A percentile compares a stretch with the other conserved stretches of the same genome.
Evolutionary conservation across 495 filamentous ascomycete species (phyloP).

Genomic region (Ramalina intermedia): DNA sequence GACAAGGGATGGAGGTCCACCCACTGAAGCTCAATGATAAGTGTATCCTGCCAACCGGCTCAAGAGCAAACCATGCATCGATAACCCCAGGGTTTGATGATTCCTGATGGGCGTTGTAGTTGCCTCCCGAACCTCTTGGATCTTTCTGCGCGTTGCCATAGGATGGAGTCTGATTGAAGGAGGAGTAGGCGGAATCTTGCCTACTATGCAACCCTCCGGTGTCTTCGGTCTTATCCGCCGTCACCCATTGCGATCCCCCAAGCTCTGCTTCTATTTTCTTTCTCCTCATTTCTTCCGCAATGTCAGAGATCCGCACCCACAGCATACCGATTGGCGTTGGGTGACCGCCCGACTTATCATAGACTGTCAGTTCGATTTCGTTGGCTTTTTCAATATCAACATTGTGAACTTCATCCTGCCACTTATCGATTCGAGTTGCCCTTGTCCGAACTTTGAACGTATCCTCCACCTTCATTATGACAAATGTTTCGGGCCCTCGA

Average conservation of each 20-base stretch:
- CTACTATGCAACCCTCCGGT: constrained; percentile 27
- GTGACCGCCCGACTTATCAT: constrained; percentile 81
- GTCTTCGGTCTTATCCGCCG: constrained; percentile 80
- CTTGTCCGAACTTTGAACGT: constrained; percentile 78
- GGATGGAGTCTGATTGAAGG: constrained; percentile 15
- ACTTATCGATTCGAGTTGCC: constrained; percentile 70
- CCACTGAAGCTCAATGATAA: constrained; percentile 79
- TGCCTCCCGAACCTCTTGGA: constrained; percentile 10
- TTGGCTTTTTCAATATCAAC: constrained; percentile 96
- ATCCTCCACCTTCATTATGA: constrained; percentile 94
- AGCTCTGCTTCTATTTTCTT: constrained; percentile 96
- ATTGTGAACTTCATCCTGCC: constrained; percentile 79
- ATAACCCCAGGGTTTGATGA: constrained; percentile 52
- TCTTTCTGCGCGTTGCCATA: constrained; percentile 15
- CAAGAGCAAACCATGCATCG: constrained; percentile 92
- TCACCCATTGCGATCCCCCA: constrained; percentile 85
- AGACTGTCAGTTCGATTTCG: constrained; percentile 93
- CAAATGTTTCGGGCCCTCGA: constrained; percentile 82
- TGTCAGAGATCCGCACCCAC: constrained; percentile 94
- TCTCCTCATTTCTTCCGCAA: constrained; percentile 90
- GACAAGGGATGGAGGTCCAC: neutral
- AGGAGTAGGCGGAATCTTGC: constrained; percentile 19
- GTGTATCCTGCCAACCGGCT: constrained; percentile 81
- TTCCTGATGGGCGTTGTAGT: constrained; percentile 19
- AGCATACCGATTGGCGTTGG: constrained; percentile 87